Conservation (phyloP, 176 grass and related monocot genomes). For the Triticum monococcum region DNA sequence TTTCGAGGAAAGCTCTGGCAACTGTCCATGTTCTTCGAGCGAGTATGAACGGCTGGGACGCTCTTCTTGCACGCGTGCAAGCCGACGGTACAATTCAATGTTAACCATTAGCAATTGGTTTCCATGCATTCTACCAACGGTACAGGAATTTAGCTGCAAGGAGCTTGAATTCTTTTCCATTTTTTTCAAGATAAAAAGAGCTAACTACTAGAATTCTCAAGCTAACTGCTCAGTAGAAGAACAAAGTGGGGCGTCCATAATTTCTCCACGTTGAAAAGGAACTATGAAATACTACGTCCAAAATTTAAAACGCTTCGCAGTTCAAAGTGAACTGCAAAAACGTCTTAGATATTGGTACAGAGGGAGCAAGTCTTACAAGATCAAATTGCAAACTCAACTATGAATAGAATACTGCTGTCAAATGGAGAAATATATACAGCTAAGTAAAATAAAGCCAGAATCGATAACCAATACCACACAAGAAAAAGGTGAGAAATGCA, state of each 20-base stretch:
- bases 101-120: background rate
- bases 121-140: background rate
- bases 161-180: background rate
- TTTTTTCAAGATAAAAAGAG: too few relatives aligned
- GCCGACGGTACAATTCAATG: background rate
- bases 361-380: background rate
- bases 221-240: background rate
- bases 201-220: background rate
- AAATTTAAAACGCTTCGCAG: too few relatives aligned
- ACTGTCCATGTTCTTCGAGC: background rate
- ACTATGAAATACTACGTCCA: background rate
- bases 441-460: background rate
- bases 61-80: background rate
- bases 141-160: background rate
- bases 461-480: background rate
- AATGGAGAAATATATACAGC: conserved; percentile 41
- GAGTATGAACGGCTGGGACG: background rate
- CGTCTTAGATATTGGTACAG: too few relatives aligned
- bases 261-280: background rate
- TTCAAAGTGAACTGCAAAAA: too few relatives aligned
- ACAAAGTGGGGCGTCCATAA: background rate
- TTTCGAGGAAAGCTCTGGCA: background rate
- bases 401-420: conserved; percentile 33
- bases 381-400: conserved; percentile 35
- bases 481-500: background rate